Percentiles rank a stretch among this genome's conserved stretches.
Conservation (phyloP, 352 stramenopile species). For the Thalassiosira oceanica region DNA sequence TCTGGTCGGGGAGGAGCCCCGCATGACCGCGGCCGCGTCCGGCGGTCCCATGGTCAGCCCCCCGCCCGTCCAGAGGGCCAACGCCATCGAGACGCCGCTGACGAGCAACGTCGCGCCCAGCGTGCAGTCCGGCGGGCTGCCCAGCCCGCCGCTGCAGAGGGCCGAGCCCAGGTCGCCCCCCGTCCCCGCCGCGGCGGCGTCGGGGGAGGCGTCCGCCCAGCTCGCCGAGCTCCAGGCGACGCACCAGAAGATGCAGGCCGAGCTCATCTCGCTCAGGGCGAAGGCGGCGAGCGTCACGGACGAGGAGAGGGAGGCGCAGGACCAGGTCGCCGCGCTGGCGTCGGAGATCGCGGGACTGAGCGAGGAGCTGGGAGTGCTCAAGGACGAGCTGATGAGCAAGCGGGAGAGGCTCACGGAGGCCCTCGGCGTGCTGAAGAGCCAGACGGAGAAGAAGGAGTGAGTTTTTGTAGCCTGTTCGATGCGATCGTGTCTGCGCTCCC, state of each 20-base stretch:
- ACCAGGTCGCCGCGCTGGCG: conserved; percentile 53
- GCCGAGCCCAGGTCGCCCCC: conserved; percentile 7
- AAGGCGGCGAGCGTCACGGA: conserved; percentile 61
- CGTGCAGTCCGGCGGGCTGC: neutral
- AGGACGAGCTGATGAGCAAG: conserved; percentile 49
- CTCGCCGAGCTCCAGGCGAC: conserved; percentile 54
- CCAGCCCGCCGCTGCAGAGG: neutral
- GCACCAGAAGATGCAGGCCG: conserved; percentile 74
- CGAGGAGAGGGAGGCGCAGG: conserved; percentile 69
- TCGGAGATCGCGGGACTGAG: conserved; percentile 60
- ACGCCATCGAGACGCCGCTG: too few relatives aligned
- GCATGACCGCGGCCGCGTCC: too few relatives aligned
- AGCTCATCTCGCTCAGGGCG: conserved; percentile 73
- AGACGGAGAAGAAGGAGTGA: conserved; percentile 69
- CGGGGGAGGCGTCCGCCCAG: conserved; percentile 40
- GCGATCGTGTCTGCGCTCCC: too few relatives aligned
- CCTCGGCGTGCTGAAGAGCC: conserved; percentile 60
- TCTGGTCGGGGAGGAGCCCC: too few relatives aligned
- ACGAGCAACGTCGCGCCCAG: neutral
- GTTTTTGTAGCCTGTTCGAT: conserved; percentile 14
- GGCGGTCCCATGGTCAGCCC: too few relatives aligned
- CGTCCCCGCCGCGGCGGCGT: conserved; percentile 12
- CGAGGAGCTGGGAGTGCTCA: conserved; percentile 48
- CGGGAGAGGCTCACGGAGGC: conserved; percentile 66
- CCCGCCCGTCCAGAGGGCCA: neutral